Base-by-base conservation (phyloP, 2,329 filamentous ascomycete genomes). In the Scytalidium lignicola region DNA sequence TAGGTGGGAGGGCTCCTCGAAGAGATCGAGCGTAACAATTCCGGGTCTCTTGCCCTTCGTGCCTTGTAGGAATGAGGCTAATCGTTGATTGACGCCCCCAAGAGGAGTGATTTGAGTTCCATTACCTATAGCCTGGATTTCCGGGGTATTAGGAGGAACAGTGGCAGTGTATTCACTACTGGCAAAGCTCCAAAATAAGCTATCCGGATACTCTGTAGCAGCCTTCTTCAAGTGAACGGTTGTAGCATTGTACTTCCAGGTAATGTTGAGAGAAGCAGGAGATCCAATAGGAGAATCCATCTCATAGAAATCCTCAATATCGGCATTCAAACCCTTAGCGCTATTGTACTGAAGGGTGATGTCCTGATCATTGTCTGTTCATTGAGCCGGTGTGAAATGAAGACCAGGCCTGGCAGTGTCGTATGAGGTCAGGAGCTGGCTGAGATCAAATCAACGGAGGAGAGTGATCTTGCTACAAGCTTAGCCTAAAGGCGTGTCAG, bases 1-100 rank as follows among this genome's bases (percentile, higher is more conserved):
- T 10, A 26, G 10, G 23, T 26, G 5, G 23, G 23, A 26, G 5
- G 72, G 74, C 54, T 68, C 59, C 41, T 75, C 69, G 54, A 68
- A 78, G 54, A 74, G 78, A 55, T 78, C 75, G 59, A 78, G 68
- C 63, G 78, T 74, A 13, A 77, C 68, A 52, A 78, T 72, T 0
- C 74, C 75, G 15, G 76, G 44, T 45, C 74, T 65, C 58, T 70
- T 67, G 2, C 73, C 72, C 41, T 62, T 66, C 49, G 70, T 53
- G 3, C 53, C 43, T 44, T 63, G 50, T 22, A 78, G 53, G 20
- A 70, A 62, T 1, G 61, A 49, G 5, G 69, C 49, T 1, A 78
- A 53, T 42, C 65, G 62, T n/a, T 74, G 59, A 52, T 78, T 78
- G 0, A 78, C 68, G 3, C 74, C 74, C 1, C 67, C 67, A 1